A percentile compares a stretch with the other conserved stretches of the same genome.
phyloP scores from a whole-genome alignment of 106 monocot genomes.

The Acorus calamus region DNA sequence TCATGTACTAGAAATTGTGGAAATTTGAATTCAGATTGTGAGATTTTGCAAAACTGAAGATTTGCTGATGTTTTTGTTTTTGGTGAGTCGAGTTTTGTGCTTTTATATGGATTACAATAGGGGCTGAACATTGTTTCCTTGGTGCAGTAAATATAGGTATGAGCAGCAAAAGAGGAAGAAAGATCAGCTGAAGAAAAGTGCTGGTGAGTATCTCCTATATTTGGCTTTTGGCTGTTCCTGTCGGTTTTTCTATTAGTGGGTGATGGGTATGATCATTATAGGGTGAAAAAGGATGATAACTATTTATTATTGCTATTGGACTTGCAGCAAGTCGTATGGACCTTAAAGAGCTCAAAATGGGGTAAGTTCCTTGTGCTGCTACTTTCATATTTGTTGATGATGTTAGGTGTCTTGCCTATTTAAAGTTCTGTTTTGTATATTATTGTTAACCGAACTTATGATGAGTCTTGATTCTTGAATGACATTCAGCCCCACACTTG shows the following conservation, averaged over 20 bases:
- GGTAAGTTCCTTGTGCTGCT: slow-evolving; percentile 26
- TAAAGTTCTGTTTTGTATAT: no score
- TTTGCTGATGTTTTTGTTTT: background rate
- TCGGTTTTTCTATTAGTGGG: background rate
- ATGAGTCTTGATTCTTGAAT: no score
- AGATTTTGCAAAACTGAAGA: no score
- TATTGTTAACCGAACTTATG: no score
- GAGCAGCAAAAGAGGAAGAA: slow-evolving; percentile 87
- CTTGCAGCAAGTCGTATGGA: slow-evolving; percentile 73
- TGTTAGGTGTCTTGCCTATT: no score
- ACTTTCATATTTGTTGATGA: no score
- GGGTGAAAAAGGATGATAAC: no score
- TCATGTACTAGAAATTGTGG: no score
- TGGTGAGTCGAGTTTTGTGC: background rate
- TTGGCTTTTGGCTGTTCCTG: slow-evolving; percentile 7
- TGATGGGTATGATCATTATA: no score
- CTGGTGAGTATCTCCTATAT: slow-evolving; percentile 46
- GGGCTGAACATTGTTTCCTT: slow-evolving; percentile 9
- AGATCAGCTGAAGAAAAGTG: slow-evolving; percentile 76
- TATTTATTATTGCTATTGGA: slow-evolving; percentile 6
- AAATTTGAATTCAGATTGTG: no score
- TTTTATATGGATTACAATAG: background rate
- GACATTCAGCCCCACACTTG: no score
- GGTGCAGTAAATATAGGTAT: slow-evolving; percentile 78
- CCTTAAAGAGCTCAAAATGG: slow-evolving; percentile 95